Evolutionary conservation across 2,329 filamentous ascomycete genomes (phyloP), one percentile per base, ranked within the genome.

Genomic region (Fusarium equiseti): DNA sequence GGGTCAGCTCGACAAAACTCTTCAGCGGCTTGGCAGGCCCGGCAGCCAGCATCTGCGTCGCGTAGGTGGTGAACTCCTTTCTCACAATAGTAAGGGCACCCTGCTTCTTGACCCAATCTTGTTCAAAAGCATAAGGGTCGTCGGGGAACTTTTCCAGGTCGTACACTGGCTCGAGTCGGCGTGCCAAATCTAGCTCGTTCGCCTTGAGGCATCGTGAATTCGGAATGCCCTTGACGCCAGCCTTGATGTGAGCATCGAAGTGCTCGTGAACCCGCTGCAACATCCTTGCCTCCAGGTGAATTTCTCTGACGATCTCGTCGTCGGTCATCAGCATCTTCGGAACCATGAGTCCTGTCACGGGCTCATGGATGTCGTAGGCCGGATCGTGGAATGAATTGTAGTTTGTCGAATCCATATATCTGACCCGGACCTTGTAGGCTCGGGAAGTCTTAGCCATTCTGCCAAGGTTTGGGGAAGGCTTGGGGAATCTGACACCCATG

Each of bases 81-180:
- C 35, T 38, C 18, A 38, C 35, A 2, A 38, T 22, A 0, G 29
- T n/a, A 13, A 49, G 46, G 13, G 15, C 2, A 11, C 46, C 46
- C 16, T 20, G 7, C n/a, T 22, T 2, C 5, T 22, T 13, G 27
- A 32, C 12, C 46, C 46, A 49, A 2, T 11, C 16, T 22, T 49
- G 27, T 8, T 20, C 27, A 18, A 49, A 32, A 3, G 20, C 1
- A 10, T 0, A 20, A 2, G 20, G 13, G 6, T 32, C n/a, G 2
- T 49, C 8, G 13, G 42, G 20, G 22, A 22, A 44, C 3, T 11
- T 16, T 0, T 44, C 22, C 20, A 44, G 29, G 8, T 31, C 13
- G 9, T 31, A 49, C 0, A 22, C 4, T 0, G 42, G 20, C 3
- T 49, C 6, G 0, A 32, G 6, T 3, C 8, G 6, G 9, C n/a